phyloP scores from a whole-genome alignment of 2,329 filamentous ascomycete genomes.

The Celoporthe dispersa region DNA sequence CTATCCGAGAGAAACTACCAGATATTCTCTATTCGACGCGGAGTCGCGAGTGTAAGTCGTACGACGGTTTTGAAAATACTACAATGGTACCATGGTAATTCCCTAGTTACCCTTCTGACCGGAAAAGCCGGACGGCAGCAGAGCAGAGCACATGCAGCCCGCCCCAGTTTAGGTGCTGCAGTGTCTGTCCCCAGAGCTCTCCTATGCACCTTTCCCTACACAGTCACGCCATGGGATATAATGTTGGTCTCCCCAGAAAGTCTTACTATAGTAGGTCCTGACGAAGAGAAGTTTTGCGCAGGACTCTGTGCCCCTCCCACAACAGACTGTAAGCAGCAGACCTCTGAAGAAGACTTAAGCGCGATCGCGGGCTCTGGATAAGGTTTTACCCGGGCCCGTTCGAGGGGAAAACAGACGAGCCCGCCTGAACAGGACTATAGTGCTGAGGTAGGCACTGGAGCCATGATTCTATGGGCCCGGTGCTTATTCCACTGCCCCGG shows the following conservation, averaged over 20 bases:
- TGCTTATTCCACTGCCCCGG: conserved; percentile 3
- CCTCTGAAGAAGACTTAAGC: not conserved
- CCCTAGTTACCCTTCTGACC: not conserved
- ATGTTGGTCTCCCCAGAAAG: not conserved
- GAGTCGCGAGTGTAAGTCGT: not conserved
- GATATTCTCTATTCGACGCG: not conserved
- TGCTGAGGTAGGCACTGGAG: not conserved
- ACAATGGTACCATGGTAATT: not conserved
- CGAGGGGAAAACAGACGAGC: not conserved
- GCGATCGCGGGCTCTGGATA: not conserved
- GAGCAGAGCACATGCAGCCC: not conserved
- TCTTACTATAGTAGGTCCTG: not conserved
- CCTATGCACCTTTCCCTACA: not conserved
- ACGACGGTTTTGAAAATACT: not conserved
- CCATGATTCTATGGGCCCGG: not conserved
- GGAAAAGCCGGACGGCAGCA: not conserved
- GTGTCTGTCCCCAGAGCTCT: not conserved
- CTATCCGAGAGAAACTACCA: not conserved
- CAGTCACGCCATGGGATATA: not conserved
- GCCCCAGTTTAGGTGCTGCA: not conserved
- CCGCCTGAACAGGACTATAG: not conserved
- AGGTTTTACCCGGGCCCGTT: not conserved
- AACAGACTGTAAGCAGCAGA: not conserved
- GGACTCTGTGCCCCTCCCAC: too few relatives aligned
- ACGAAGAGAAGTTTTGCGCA: not conserved